A percentile compares a stretch with the other conserved stretches of the same genome.
Evolutionary conservation across 345 rosid genomes (phyloP).

Genomic region (Sonneratia alba): DNA sequence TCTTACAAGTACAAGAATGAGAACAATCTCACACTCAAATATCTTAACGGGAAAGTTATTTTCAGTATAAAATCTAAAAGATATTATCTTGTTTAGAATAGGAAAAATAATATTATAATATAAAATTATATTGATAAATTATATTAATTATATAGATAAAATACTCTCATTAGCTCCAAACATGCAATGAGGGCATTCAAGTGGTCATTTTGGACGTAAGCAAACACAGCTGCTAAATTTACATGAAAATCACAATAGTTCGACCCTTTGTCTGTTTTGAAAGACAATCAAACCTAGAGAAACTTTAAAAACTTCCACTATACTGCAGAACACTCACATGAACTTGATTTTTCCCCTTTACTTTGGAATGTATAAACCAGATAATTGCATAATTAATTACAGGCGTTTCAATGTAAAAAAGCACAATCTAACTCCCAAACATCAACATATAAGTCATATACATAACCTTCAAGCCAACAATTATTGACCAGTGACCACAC

Average conservation of each 20-base stretch:
- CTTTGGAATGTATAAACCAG: not conserved
- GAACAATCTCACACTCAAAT: constrained; percentile 78
- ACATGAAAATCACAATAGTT: not conserved
- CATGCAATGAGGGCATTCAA: not conserved
- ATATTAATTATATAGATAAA: too few species aligned
- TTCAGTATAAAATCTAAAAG: too few species aligned
- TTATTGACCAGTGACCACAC: not conserved
- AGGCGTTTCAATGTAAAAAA: too few species aligned
- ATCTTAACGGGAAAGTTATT: too few species aligned
- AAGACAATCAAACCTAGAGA: not conserved
- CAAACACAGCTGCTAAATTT: not conserved
- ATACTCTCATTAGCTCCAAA: not conserved
- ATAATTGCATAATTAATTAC: not conserved
- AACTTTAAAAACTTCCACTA: not conserved
- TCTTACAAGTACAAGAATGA: too few species aligned
- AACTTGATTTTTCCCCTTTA: not conserved
- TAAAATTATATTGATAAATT: too few species aligned
- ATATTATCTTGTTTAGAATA: too few species aligned
- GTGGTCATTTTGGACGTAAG: not conserved
- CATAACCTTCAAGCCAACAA: not conserved
- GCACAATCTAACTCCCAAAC: not conserved
- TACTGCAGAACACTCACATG: not conserved
- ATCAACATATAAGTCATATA: not conserved
- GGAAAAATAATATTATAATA: too few species aligned
- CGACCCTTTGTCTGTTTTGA: not conserved